These are phyloP conservation scores for Begonia fuchsioides DNA, from an alignment of 306 rosid species.

Conservation along the genomic window DNA sequence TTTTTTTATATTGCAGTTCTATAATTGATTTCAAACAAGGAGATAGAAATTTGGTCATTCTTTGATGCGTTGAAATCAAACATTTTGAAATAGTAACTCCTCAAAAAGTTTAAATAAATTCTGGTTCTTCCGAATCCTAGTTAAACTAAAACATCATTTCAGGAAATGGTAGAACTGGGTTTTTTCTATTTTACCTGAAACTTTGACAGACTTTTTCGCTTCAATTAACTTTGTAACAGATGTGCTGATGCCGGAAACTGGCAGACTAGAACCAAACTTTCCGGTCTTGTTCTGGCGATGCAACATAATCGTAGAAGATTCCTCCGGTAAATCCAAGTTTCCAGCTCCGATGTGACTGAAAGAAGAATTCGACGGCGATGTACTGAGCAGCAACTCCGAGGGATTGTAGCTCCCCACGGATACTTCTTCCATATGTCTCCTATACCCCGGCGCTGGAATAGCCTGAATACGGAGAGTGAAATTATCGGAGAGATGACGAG, in stretches of 20 bases:
- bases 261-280: conserved; percentile 21
- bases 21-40: too few relatives aligned
- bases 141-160: too few relatives aligned
- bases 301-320: conserved; percentile 12
- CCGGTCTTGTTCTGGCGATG: too few relatives aligned
- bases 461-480: background rate
- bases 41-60: too few relatives aligned
- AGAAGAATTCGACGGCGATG: conserved; percentile 2
- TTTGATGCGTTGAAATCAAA: too few relatives aligned
- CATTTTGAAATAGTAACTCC: too few relatives aligned
- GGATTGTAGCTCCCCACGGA: conserved; percentile 22
- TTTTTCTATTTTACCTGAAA: conserved; percentile 1
- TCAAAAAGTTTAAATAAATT: too few relatives aligned
- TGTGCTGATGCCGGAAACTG: conserved; percentile 2
- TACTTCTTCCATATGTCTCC: conserved; percentile 15
- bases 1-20: too few relatives aligned
- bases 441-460: conserved; percentile 12
- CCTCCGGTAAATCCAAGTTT: conserved; percentile 5
- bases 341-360: conserved; percentile 1
- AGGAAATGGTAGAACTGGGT: too few relatives aligned
- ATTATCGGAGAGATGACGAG: conserved; percentile 24
- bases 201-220: conserved; percentile 1
- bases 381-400: conserved; percentile 10
- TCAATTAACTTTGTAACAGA: background rate
- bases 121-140: too few relatives aligned